Percentiles rank a stretch among this genome's conserved stretches.
Evolutionary conservation across 192 early-diverging fungal genomes (phyloP).

Genomic region (Linnemannia elongata): DNA sequence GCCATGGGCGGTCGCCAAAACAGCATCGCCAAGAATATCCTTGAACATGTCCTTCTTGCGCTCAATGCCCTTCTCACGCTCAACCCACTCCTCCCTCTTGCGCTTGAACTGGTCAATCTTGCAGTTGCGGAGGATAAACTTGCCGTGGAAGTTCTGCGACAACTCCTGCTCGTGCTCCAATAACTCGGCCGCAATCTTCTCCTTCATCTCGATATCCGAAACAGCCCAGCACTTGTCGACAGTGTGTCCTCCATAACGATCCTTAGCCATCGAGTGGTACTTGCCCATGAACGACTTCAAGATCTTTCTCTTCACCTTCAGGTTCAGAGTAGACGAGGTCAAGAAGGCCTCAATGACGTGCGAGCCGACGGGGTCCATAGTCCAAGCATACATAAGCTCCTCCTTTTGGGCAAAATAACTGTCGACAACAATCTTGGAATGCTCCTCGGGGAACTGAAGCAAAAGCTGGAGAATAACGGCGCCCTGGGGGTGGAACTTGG

Average conservation of each 20-base stretch:
- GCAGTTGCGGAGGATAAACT: constrained; percentile 84
- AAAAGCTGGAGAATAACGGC: constrained; percentile 76
- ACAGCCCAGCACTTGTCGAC: constrained; percentile 85
- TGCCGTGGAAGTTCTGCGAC: constrained; percentile 75
- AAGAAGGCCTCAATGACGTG: constrained; percentile 81
- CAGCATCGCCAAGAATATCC: constrained; percentile 76
- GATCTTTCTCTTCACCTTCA: constrained; percentile 77
- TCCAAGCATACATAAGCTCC: constrained; percentile 67
- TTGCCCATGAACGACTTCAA: constrained; percentile 68
- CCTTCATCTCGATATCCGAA: constrained; percentile 80
- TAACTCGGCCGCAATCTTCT: constrained; percentile 81
- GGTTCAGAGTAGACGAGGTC: constrained; percentile 63
- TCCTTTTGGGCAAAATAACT: constrained; percentile 72
- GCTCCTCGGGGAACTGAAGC: constrained; percentile 71
- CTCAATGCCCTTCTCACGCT: constrained; percentile 78
- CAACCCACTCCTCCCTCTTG: constrained; percentile 82
- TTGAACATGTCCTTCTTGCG: constrained; percentile 84
- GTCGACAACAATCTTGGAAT: constrained; percentile 70
- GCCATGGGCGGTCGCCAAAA: constrained; percentile 40
- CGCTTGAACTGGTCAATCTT: constrained; percentile 81
- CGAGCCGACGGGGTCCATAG: constrained; percentile 77
- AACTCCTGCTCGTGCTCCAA: constrained; percentile 67
- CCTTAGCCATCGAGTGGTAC: constrained; percentile 71
- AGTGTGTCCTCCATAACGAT: constrained; percentile 84
- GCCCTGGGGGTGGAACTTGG: constrained; percentile 74